A percentile compares a stretch with the other conserved stretches of the same genome.
Evolutionary conservation across 2,329 filamentous ascomycete genomes (phyloP).

Genomic region (Ophidiomyces ophidiicola): DNA sequence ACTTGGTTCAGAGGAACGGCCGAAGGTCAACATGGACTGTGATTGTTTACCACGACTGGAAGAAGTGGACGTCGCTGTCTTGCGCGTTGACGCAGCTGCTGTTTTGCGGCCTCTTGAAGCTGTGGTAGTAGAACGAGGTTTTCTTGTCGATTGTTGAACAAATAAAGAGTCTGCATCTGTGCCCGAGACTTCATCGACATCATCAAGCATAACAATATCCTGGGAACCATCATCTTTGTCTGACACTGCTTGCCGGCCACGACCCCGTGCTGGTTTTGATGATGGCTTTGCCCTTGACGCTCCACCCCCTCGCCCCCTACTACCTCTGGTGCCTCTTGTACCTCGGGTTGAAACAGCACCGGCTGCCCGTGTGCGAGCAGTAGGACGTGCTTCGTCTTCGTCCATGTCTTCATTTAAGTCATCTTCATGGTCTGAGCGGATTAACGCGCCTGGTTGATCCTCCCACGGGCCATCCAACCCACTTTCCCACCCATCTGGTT

Average conservation of each 20-base stretch:
- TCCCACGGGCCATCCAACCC: conserved; percentile 80
- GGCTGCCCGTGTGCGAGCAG: conserved; percentile 35
- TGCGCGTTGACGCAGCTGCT: conserved; percentile 19
- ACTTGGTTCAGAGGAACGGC: conserved; percentile 20
- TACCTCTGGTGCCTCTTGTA: conserved; percentile 22
- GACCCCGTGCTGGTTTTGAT: conserved; percentile 15
- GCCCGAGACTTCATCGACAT: conserved; percentile 24
- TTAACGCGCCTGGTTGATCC: conserved; percentile 57
- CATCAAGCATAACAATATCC: conserved; percentile 31
- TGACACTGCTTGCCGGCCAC: conserved; percentile 24
- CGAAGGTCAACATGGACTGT: conserved; percentile 35
- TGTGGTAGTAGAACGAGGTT: conserved; percentile 17
- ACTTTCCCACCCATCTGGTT: conserved; percentile 74
- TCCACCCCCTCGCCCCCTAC: conserved; percentile 19
- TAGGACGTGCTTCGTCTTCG: conserved; percentile 35
- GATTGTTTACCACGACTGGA: conserved; percentile 22
- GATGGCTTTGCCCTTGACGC: conserved; percentile 23
- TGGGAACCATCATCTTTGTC: conserved; percentile 22
- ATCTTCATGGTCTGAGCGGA: conserved; percentile 41
- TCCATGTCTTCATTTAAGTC: conserved; percentile 36
- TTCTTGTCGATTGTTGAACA: conserved; percentile 27
- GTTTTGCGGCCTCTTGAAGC: conserved; percentile 15
- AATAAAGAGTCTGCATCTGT: conserved; percentile 29
- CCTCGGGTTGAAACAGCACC: conserved; percentile 28
- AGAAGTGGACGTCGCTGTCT: conserved; percentile 22